Conservation (phyloP, 805 yeast genomes). For the Kuraishia piskuri region DNA sequence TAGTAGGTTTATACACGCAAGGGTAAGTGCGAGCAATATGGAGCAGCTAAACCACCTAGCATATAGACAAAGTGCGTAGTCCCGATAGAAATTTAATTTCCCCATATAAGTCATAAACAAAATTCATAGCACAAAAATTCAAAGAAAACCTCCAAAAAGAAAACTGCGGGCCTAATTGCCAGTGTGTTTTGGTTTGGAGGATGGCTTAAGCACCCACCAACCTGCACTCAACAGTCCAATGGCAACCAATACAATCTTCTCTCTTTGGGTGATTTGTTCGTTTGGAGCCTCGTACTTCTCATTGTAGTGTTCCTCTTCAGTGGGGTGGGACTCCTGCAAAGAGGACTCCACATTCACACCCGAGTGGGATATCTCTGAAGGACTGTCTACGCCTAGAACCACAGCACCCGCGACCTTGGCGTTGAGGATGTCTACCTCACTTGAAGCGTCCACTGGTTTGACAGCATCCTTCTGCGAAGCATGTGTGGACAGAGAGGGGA, state of each 20-base stretch:
- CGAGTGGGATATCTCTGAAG: slow-evolving; percentile 1
- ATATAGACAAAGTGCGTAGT: background rate
- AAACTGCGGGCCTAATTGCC: background rate
- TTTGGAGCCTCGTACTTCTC: background rate
- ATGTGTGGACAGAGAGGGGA: slow-evolving; percentile 19
- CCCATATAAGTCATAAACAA: background rate
- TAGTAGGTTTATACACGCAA: no score
- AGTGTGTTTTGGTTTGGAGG: background rate
- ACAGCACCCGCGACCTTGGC: slow-evolving; percentile 3
- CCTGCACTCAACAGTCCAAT: background rate
- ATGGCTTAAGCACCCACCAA: slow-evolving; percentile 3
- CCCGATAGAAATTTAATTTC: background rate
- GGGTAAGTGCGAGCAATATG: no score
- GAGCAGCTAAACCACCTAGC: no score
- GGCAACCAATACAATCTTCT: background rate
- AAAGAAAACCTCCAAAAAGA: no score
- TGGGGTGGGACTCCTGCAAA: background rate
- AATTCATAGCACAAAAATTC: background rate
- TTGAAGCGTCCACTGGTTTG: background rate
- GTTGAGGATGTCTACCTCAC: background rate
- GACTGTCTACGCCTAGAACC: background rate
- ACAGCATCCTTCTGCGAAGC: slow-evolving; percentile 12
- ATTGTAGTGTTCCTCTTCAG: background rate
- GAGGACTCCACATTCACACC: slow-evolving; percentile 1
- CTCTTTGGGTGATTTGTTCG: background rate